Conservation (phyloP, 805 yeast species). For the Metschnikowia amazonensis region DNA sequence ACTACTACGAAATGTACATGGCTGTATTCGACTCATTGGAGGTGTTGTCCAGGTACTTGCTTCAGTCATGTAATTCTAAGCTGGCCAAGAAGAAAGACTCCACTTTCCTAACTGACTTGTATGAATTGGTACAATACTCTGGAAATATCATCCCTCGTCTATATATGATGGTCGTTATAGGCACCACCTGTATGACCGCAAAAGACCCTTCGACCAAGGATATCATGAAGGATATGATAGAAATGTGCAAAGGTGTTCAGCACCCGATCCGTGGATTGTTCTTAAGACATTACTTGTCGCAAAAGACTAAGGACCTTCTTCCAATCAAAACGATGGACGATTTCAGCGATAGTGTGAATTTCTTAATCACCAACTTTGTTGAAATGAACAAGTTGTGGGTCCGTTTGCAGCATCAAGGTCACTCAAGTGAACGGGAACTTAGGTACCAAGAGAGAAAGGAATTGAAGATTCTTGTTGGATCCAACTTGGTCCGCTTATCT, state of each 20-base stretch:
- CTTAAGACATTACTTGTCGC: constrained; percentile 82
- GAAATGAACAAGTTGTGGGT: constrained; percentile 99
- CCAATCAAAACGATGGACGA: constrained; percentile 41
- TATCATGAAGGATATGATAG: constrained; percentile 92
- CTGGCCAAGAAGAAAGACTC: constrained; percentile 36
- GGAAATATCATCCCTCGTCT: constrained; percentile 90
- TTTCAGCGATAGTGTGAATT: constrained; percentile 67
- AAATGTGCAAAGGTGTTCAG: constrained; percentile 96
- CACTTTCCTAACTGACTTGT: constrained; percentile 70
- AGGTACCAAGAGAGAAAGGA: constrained; percentile 80
- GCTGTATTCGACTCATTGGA: constrained; percentile 80
- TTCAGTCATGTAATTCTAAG: constrained; percentile 62
- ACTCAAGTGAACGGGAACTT: constrained; percentile 71
- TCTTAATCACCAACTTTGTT: constrained; percentile 79
- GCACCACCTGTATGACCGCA: constrained; percentile 78
- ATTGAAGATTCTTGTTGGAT: constrained; percentile 86
- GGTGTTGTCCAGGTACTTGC: constrained; percentile 58
- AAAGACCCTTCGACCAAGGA: constrained; percentile 79
- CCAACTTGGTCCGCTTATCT: constrained; percentile 83
- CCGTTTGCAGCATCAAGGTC: constrained; percentile 92
- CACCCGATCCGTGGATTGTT: constrained; percentile 92
- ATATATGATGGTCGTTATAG: constrained; percentile 93
- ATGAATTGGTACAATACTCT: constrained; percentile 92
- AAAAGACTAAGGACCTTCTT: constrained; percentile 66
- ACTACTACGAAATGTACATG: constrained; percentile 88